Conservation (phyloP, 2,329 filamentous ascomycete genomes). For the Tolypocladium paradoxum region DNA sequence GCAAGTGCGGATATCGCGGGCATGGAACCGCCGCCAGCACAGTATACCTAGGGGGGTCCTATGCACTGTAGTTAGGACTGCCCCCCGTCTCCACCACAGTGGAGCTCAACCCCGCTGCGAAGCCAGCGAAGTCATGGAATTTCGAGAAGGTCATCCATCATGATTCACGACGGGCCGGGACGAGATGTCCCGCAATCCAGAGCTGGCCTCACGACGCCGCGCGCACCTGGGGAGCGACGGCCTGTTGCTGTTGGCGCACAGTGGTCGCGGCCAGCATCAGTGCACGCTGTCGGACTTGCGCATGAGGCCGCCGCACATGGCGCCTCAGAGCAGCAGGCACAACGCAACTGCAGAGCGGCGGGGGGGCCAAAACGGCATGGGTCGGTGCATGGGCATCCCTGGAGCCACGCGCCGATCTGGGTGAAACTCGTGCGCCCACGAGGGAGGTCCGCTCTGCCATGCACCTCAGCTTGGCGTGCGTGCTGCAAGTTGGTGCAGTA, state of each 20-base stretch:
- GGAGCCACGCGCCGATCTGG: slow-evolving; percentile 26
- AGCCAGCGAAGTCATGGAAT: not conserved
- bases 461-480: not conserved
- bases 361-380: slow-evolving; percentile 15
- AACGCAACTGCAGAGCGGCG: not conserved
- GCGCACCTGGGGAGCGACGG: not conserved
- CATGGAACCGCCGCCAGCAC: not conserved
- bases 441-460: slow-evolving; percentile 6
- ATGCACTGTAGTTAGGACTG: not conserved
- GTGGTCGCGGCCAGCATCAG: not conserved
- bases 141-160: not conserved
- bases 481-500: not conserved
- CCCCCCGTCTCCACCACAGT: not conserved
- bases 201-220: not conserved
- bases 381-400: slow-evolving; percentile 17
- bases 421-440: slow-evolving; percentile 11
- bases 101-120: not conserved
- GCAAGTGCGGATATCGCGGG: not conserved
- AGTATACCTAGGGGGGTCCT: not conserved
- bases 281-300: not conserved
- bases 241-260: not conserved
- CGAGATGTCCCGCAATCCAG: not conserved
- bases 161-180: not conserved
- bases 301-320: not conserved
- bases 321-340: not conserved